phyloP scores from a whole-genome alignment of 2,329 filamentous ascomycete genomes.

The Ascochyta fabae region DNA sequence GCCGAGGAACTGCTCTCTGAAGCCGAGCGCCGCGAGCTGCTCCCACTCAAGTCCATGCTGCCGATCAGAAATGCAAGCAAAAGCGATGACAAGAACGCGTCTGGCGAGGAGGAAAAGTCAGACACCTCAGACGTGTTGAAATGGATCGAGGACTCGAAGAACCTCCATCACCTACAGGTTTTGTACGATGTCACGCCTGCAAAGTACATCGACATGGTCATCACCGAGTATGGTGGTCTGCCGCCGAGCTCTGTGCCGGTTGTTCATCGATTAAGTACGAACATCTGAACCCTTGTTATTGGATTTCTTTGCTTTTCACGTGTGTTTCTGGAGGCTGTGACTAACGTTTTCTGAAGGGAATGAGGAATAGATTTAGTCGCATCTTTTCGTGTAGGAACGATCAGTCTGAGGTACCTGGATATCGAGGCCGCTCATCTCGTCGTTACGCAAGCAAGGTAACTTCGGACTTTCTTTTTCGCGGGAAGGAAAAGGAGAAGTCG shows the following conservation, averaged over 20 bases:
- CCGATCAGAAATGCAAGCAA: conserved; percentile 24
- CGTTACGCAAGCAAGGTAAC: no score
- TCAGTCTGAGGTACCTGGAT: background rate
- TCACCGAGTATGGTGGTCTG: conserved; percentile 88
- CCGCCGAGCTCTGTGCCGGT: conserved; percentile 85
- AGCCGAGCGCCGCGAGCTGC: conserved; percentile 38
- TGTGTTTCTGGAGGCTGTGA: background rate
- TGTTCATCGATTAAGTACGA: conserved; percentile 64
- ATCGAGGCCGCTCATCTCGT: background rate
- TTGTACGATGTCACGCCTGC: conserved; percentile 93
- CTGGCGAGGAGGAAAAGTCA: conserved; percentile 25
- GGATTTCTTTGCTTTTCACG: conserved; percentile 17
- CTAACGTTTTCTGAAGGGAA: conserved; percentile 12
- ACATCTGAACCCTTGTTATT: conserved; percentile 32
- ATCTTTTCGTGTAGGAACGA: background rate
- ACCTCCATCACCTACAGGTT: conserved; percentile 70
- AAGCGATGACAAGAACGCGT: conserved; percentile 31
- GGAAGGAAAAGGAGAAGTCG: no score
- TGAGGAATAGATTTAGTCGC: conserved; percentile 5
- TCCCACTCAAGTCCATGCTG: conserved; percentile 39
- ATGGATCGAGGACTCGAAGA: conserved; percentile 47
- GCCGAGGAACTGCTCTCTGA: conserved; percentile 66
- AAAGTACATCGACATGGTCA: conserved; percentile 83
- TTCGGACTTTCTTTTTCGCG: background rate
- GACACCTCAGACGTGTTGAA: conserved; percentile 43